These are phyloP conservation scores for Tuber microsphaerosporum DNA, from an alignment of 495 filamentous ascomycete species.

Conservation along the genomic window DNA sequence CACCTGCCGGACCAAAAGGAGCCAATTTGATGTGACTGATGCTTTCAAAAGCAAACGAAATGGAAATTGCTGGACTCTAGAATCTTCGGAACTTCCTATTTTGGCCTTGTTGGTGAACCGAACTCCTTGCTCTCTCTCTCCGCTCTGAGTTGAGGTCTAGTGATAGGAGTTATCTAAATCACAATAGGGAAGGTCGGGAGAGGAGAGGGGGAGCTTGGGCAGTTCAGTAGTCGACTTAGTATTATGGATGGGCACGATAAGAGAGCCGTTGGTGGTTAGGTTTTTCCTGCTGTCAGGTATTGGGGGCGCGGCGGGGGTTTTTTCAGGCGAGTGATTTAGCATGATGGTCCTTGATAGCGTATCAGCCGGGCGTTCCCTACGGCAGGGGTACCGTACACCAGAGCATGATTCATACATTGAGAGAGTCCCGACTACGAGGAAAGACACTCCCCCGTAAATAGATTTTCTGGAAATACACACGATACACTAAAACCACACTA, in stretches of 20 bases:
- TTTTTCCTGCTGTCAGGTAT: background rate
- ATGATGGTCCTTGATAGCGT: background rate
- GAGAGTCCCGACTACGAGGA: background rate
- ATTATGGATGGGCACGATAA: too few relatives aligned
- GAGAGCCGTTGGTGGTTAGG: background rate
- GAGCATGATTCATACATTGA: background rate
- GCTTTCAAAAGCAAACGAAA: background rate
- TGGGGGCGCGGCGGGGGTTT: background rate
- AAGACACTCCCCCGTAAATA: too few relatives aligned
- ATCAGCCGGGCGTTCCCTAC: background rate
- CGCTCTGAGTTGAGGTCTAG: background rate
- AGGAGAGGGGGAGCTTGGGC: background rate
- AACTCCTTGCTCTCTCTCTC: background rate
- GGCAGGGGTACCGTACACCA: background rate
- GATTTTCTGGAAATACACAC: background rate
- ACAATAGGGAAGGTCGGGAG: background rate
- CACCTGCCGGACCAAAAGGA: background rate
- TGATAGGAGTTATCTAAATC: background rate
- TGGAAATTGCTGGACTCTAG: background rate
- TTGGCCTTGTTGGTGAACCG: background rate
- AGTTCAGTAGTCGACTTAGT: background rate
- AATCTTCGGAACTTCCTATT: background rate
- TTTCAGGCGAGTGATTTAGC: background rate
- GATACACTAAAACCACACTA: background rate
- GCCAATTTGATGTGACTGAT: background rate